Conservation (phyloP, 1,284 basidiomycete genomes). For the Marasmius oreades region DNA sequence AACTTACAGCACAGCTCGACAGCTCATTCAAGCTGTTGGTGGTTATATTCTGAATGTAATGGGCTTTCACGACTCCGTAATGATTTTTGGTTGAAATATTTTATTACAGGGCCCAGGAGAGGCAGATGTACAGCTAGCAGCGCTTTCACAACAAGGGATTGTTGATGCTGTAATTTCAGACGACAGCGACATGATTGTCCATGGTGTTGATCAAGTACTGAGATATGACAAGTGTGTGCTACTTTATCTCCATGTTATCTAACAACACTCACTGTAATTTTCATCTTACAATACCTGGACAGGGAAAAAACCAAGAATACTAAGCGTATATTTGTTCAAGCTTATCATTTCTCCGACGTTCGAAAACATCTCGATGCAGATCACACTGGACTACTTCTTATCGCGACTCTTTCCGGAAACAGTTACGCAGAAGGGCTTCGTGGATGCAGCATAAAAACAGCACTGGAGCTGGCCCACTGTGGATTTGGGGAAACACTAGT, state of each 20-base stretch:
- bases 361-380: not conserved
- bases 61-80: not conserved
- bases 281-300: too few species aligned
- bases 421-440: not conserved
- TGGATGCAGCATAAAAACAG: not conserved
- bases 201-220: not conserved
- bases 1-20: not conserved
- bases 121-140: not conserved
- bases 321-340: not conserved
- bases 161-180: not conserved
- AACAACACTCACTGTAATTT: not conserved
- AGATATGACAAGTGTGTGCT: not conserved
- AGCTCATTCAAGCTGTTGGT: not conserved
- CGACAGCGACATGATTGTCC: not conserved
- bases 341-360: not conserved
- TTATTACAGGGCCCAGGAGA: not conserved
- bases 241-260: not conserved
- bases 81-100: not conserved
- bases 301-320: not conserved
- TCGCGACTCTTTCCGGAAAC: not conserved
- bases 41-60: not conserved
- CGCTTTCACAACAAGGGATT: not conserved
- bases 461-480: not conserved
- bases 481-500: not conserved
- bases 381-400: not conserved